Base-by-base conservation (phyloP, 345 rosid genomes). In the Ricinus communis region DNA sequence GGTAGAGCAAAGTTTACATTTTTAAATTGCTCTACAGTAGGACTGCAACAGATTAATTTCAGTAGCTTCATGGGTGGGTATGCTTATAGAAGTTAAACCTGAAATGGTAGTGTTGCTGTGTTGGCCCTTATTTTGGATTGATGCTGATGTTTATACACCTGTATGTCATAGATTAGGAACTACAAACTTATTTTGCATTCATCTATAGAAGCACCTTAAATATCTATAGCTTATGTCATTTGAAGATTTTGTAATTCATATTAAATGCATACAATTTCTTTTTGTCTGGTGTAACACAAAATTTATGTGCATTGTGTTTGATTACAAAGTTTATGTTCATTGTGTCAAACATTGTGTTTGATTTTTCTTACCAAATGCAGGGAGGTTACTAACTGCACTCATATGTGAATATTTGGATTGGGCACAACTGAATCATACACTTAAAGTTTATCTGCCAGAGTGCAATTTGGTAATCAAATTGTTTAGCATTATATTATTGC, bases 321-420 rank as follows among this genome's bases (percentile, higher is more conserved):
- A n/a, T n/a, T n/a, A n/a, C n/a, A n/a, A n/a, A 73, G 72, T 50
- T 25, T 12, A 61, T 40, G 30, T 61, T 36, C 47, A 47, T 46
- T 60, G 8, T 69, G 0, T 31, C 30, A n/a, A n/a, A 16, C 49
- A 9, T 10, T 19, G 6, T 41, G 4, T 61, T 60, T 52, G 74
- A 51, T 33, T 54, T 77, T 62, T 25, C 5, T 63, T 36, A 18
- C 15, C 19, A 36, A 58, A 47, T 71, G 84, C 86, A 95, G 99
- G 98, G 68, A 90, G 94, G 82, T 79, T 95, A 70, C 81, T 95
- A 65, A 85, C 93, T 69, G 96, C 99, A 30, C 69, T 92, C 21
- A 62, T 92, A 58, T 95, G 94, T 68, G 99, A 95, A 79, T 95
- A 95, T 82, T 87, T 95, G 68, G 97, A 95, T 79, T 92, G 97